These are phyloP conservation scores for Acmispon strigosus DNA, from an alignment of 306 rosid genomes.

Conservation along the genomic window DNA sequence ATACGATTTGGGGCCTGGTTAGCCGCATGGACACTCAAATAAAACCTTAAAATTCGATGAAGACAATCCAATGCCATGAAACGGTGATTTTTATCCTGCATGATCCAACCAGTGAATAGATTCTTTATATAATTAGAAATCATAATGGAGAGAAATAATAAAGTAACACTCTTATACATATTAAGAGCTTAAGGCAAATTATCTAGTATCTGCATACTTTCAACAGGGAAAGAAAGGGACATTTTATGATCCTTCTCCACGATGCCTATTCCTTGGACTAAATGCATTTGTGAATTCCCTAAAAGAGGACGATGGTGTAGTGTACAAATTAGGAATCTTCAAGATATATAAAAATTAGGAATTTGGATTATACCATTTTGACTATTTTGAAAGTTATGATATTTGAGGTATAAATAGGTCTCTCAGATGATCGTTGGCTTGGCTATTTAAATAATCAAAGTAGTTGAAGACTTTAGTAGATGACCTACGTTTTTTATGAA, in stretches of 20 bases:
- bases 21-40: slow-evolving; percentile 87
- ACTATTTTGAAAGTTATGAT: neutral
- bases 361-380: neutral
- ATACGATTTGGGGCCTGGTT: slow-evolving; percentile 79
- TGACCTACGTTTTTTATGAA: neutral
- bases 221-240: neutral
- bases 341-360: neutral
- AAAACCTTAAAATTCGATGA: slow-evolving; percentile 93
- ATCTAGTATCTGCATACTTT: neutral
- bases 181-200: neutral
- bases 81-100: slow-evolving; percentile 97
- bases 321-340: neutral
- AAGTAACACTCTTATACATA: slow-evolving; percentile 5
- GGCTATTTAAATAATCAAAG: neutral
- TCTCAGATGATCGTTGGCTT: neutral
- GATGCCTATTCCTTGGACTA: neutral
- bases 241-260: neutral
- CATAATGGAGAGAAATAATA: slow-evolving; percentile 23
- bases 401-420: neutral
- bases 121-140: slow-evolving; percentile 20
- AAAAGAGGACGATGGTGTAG: neutral
- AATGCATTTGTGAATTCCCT: neutral
- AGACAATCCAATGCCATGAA: slow-evolving; percentile 99
- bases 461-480: neutral
- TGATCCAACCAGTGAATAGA: slow-evolving; percentile 34